Percentiles rank a stretch among this genome's conserved stretches.
These are phyloP conservation scores for Boletellus sp. DNA, from an alignment of 768 basidiomycete genomes.

Conservation along the genomic window DNA sequence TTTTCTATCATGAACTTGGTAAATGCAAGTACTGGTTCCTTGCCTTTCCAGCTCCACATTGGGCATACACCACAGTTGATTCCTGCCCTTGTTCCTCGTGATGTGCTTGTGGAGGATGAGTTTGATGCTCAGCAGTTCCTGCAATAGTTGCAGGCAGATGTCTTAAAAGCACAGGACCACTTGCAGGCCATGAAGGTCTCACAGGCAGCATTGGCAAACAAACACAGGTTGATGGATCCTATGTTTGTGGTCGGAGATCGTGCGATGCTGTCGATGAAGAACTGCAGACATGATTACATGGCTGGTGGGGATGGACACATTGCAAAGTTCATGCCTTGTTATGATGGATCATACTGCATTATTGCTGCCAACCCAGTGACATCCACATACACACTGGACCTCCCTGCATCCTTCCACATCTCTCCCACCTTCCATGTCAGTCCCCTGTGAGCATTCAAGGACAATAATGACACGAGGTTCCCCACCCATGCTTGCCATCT, in stretches of 20 bases:
- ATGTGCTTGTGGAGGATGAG: background rate
- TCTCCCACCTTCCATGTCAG: background rate
- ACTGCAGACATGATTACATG: background rate
- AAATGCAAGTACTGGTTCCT: background rate
- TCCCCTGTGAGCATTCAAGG: background rate
- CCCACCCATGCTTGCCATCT: background rate
- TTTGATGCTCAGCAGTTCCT: background rate
- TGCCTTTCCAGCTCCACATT: background rate
- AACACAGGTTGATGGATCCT: background rate
- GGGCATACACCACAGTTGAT: background rate
- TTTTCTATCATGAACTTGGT: background rate
- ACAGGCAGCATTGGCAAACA: background rate
- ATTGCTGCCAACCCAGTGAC: background rate
- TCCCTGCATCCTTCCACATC: background rate
- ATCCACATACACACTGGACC: background rate
- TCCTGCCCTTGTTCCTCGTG: background rate
- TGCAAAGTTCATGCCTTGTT: background rate
- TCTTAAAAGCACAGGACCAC: background rate
- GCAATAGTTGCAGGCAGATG: background rate
- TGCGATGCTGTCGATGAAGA: background rate
- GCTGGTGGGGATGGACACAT: background rate
- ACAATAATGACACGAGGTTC: background rate
- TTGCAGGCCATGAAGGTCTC: background rate
- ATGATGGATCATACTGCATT: background rate
- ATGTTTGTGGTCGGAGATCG: background rate